phyloP scores from a whole-genome alignment of 2,329 filamentous ascomycete species.

The Cryoendolithus antarcticus region DNA sequence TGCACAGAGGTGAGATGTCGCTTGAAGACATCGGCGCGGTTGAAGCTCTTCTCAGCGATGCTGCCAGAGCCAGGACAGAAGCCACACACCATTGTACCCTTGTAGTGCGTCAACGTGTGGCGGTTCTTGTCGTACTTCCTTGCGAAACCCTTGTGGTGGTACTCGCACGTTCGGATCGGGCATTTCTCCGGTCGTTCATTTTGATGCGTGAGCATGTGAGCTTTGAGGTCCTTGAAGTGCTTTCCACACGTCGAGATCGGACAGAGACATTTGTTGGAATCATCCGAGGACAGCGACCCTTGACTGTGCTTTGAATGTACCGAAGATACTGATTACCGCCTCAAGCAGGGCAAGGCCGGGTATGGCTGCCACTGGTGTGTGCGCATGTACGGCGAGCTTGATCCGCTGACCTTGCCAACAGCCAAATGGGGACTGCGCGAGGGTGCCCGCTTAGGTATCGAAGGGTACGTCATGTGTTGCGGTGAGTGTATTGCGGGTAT shows the following conservation, averaged over 20 bases:
- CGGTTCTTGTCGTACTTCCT: conserved; percentile 95
- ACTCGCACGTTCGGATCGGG: conserved; percentile 82
- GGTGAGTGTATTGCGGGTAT: conserved; percentile 28
- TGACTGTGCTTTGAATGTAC: conserved; percentile 53
- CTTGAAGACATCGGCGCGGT: conserved; percentile 92
- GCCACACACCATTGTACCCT: conserved; percentile 92
- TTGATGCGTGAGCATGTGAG: conserved; percentile 90
- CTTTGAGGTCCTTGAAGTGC: conserved; percentile 81
- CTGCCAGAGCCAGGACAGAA: conserved; percentile 87
- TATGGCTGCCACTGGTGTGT: conserved; percentile 44
- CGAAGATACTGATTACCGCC: conserved; percentile 58
- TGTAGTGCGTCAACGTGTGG: conserved; percentile 90
- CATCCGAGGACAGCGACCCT: conserved; percentile 25
- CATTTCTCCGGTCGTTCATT: conserved; percentile 87
- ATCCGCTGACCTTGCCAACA: conserved; percentile 21
- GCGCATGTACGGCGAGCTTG: conserved; percentile 57
- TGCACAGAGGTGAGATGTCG: conserved; percentile 82
- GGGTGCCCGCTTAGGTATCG: conserved; percentile 52
- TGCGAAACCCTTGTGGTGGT: conserved; percentile 83
- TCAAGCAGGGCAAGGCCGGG: conserved; percentile 28
- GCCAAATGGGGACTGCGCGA: conserved; percentile 36
- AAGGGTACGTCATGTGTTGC: conserved; percentile 24
- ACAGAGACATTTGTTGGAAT: conserved; percentile 56
- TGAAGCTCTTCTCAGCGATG: conserved; percentile 86
- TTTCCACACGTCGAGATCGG: conserved; percentile 74